Evolutionary conservation across 331 rosid genomes (phyloP).

Genomic region (Rhamnella rubrinervis): DNA sequence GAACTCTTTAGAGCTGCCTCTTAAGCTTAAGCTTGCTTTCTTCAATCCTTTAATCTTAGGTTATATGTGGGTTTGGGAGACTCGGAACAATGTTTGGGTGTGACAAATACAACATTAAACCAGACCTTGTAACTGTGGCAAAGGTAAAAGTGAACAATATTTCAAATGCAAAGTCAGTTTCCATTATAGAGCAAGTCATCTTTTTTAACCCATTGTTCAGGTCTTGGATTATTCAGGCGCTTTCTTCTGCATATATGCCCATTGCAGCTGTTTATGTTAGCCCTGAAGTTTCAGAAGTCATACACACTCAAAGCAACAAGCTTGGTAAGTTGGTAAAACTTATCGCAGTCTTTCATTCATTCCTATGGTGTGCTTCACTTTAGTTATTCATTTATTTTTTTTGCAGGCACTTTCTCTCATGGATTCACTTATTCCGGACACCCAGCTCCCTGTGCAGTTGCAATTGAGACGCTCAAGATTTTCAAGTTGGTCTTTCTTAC

Average conservation of each 20-base stretch:
- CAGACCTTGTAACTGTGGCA: constrained; percentile 84
- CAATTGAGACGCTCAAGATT: constrained; percentile 79
- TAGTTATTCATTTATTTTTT: constrained; percentile 3
- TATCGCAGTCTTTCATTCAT: neutral
- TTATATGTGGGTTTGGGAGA: constrained; percentile 86
- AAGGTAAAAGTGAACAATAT: constrained; percentile 51
- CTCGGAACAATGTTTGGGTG: constrained; percentile 80
- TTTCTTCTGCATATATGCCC: constrained; percentile 81
- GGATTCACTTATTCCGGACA: constrained; percentile 92
- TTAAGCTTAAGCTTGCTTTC: constrained; percentile 13
- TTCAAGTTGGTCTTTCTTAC: constrained; percentile 53
- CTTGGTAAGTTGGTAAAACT: constrained; percentile 46
- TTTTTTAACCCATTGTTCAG: neutral
- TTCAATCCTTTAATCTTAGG: constrained; percentile 40
- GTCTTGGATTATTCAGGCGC: constrained; percentile 50
- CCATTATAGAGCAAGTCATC: constrained; percentile 15
- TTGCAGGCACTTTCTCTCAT: constrained; percentile 60
- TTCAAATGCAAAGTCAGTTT: constrained; percentile 3
- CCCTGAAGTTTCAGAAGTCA: constrained; percentile 74
- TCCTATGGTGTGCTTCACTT: neutral
- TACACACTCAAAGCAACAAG: constrained; percentile 73
- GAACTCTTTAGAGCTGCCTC: constrained; percentile 3
- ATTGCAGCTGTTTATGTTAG: constrained; percentile 82
- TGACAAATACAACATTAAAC: constrained; percentile 81
- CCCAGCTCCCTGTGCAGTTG: constrained; percentile 80